Evolutionary conservation across 2,329 filamentous ascomycete genomes (phyloP).

Genomic region (Lasiodiplodia sp.): DNA sequence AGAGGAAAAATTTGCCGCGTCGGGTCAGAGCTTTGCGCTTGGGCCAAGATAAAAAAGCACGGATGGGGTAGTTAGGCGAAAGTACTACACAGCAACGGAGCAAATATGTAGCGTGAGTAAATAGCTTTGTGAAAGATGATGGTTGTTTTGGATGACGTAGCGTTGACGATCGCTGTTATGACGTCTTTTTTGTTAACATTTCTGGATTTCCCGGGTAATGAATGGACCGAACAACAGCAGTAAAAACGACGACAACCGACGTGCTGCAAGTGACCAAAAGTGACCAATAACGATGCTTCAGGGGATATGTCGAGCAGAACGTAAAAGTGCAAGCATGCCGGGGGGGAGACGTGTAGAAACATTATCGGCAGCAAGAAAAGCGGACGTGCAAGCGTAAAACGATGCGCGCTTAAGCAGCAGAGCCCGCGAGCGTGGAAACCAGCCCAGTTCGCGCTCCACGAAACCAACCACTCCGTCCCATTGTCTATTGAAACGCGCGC

Average conservation of each 20-base stretch:
- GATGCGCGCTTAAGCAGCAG: slow-evolving; percentile 14
- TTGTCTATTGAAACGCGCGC: slow-evolving; percentile 9
- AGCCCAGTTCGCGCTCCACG: slow-evolving; percentile 14
- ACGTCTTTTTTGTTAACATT: neutral
- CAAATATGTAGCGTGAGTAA: neutral
- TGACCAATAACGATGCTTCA: slow-evolving; percentile 12
- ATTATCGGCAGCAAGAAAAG: slow-evolving; percentile 10
- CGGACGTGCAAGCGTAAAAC: neutral
- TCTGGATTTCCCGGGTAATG: slow-evolving; percentile 1
- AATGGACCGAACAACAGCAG: neutral
- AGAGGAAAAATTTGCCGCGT: neutral
- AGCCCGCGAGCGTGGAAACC: slow-evolving; percentile 23
- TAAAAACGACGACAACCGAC: neutral
- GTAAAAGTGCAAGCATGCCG: neutral
- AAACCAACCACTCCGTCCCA: slow-evolving; percentile 16
- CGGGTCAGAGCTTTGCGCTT: neutral
- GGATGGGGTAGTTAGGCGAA: slow-evolving; percentile 20
- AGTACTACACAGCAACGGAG: neutral
- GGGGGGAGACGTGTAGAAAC: neutral
- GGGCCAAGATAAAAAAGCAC: neutral
- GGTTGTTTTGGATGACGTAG: neutral
- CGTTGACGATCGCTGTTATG: neutral
- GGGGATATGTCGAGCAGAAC: slow-evolving; percentile 8
- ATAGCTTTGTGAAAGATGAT: neutral
- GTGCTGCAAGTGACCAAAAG: neutral